phyloP scores from a whole-genome alignment of 2,329 filamentous ascomycete species.

The Ophiostoma angusticollis region DNA sequence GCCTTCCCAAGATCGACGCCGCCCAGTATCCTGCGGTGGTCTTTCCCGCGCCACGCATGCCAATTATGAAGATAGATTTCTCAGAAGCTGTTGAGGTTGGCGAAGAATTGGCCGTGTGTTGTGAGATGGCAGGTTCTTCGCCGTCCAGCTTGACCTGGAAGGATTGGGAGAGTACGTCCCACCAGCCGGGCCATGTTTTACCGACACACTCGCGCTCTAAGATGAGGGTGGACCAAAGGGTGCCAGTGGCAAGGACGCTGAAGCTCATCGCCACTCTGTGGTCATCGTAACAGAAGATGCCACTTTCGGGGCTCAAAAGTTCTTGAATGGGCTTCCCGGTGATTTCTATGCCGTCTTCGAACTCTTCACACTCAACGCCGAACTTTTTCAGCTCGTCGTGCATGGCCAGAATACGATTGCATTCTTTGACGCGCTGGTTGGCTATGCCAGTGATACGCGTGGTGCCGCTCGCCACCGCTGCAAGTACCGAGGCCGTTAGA shows the following conservation, averaged over 20 bases:
- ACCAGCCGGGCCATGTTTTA: constrained; percentile 99
- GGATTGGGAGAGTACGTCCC: constrained; percentile 70
- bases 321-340: constrained; percentile 36
- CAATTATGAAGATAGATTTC: constrained; percentile 81
- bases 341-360: constrained; percentile 86
- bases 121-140: constrained; percentile 37
- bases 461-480: constrained; percentile 70
- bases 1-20: constrained; percentile 58
- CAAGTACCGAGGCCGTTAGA: constrained; percentile 84
- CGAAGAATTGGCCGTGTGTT: constrained; percentile 15
- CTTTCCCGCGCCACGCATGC: constrained; percentile 95
- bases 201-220: constrained; percentile 85
- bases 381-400: constrained; percentile 89
- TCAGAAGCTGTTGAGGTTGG: constrained; percentile 16
- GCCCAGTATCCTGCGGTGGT: constrained; percentile 87
- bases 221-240: constrained; percentile 60
- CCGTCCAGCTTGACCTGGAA: constrained; percentile 72
- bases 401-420: constrained; percentile 94
- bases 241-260: constrained; percentile 67
- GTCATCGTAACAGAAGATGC: constrained; percentile 89
- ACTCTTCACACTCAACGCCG: constrained; percentile 70
- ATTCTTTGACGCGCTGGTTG: constrained; percentile 96
- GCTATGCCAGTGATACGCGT: constrained; percentile 90
- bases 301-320: constrained; percentile 43
- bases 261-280: constrained; percentile 98